phyloP scores from a whole-genome alignment of 148 eudicot genomes.

The Diospyros lotus region DNA sequence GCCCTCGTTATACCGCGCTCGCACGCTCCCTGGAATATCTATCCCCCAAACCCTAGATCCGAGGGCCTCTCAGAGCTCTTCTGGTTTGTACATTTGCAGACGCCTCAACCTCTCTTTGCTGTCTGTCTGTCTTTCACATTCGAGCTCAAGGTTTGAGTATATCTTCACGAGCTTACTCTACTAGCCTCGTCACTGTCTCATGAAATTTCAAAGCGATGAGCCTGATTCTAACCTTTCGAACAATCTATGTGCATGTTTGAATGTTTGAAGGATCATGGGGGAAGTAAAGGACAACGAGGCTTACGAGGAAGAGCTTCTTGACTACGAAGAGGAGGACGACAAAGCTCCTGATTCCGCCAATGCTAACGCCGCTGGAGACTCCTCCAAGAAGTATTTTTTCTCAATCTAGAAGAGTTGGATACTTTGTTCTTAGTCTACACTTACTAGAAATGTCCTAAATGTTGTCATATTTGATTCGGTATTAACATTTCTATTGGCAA shows the following conservation, averaged over 20 bases:
- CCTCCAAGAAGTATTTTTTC: constrained; percentile 43
- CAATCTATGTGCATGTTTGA: background rate
- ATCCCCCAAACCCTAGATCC: constrained; percentile 18
- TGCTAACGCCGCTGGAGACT: constrained; percentile 36
- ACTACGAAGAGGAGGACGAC: constrained; percentile 60
- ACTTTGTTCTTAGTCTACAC: too few species aligned
- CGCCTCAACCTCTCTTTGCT: background rate
- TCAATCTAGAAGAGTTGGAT: background rate
- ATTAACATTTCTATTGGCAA: too few species aligned
- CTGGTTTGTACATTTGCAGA: constrained; percentile 5
- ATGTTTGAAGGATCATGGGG: constrained; percentile 27
- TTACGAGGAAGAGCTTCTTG: constrained; percentile 60
- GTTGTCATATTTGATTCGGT: too few species aligned
- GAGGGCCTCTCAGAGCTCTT: constrained; percentile 1
- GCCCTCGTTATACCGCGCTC: too few species aligned
- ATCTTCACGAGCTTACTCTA: background rate
- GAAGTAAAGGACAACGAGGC: constrained; percentile 49
- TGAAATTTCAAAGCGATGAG: background rate
- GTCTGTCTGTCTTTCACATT: background rate
- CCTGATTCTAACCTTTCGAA: background rate
- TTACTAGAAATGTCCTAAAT: too few species aligned
- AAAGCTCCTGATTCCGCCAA: constrained; percentile 42
- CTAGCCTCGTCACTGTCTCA: background rate
- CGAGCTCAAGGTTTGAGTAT: constrained; percentile 16
- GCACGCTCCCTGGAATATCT: too few species aligned